Percentiles rank a stretch among this genome's conserved stretches.
These are phyloP conservation scores for Colletotrichum gigasporum DNA, from an alignment of 2,329 filamentous ascomycete species.

Conservation along the genomic window DNA sequence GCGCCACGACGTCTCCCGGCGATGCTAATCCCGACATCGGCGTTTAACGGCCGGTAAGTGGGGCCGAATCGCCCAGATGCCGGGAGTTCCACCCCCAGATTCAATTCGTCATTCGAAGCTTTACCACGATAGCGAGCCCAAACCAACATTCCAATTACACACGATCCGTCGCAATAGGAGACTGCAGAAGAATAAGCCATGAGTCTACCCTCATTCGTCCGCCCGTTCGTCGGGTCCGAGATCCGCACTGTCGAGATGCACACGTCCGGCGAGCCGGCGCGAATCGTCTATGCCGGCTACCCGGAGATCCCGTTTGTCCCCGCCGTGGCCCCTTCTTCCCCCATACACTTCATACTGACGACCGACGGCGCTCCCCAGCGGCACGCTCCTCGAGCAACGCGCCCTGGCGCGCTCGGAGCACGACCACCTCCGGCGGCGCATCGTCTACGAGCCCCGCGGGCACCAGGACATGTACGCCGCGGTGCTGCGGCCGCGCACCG, in stretches of 20 bases:
- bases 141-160: too few species aligned
- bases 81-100: background rate
- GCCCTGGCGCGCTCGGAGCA: slow-evolving; percentile 9
- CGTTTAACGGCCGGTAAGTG: slow-evolving; percentile 5
- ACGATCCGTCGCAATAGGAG: too few species aligned
- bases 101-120: background rate
- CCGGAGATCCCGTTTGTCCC: slow-evolving; percentile 39
- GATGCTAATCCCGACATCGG: slow-evolving; percentile 15
- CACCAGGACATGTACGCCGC: slow-evolving; percentile 32
- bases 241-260: slow-evolving; percentile 50
- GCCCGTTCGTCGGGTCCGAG: background rate
- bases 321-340: background rate
- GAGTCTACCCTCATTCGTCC: slow-evolving; percentile 16
- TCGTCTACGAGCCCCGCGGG: slow-evolving; percentile 29
- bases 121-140: too few species aligned
- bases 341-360: background rate
- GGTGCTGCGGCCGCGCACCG: slow-evolving; percentile 14
- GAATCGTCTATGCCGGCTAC: slow-evolving; percentile 54
- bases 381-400: slow-evolving; percentile 51
- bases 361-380: slow-evolving; percentile 32
- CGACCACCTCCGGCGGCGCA: slow-evolving; percentile 19
- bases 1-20: background rate
- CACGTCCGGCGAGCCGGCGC: slow-evolving; percentile 58
- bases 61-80: background rate
- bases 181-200: background rate